These are phyloP conservation scores for Trametes villosa DNA, from an alignment of 768 basidiomycete species.

Conservation along the genomic window DNA sequence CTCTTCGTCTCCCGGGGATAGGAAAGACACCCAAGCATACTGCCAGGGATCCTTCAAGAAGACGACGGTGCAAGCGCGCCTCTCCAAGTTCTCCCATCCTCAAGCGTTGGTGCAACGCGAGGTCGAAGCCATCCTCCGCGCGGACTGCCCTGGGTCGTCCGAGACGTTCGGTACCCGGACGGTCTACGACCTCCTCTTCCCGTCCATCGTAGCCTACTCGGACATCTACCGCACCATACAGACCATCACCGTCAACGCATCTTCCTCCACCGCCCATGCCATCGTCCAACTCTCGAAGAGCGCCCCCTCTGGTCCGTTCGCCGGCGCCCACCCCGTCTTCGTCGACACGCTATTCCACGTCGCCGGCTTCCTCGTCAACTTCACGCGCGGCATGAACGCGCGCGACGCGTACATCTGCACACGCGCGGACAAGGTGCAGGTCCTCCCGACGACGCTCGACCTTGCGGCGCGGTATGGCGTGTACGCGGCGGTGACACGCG, in stretches of 20 bases:
- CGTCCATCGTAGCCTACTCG: slow-evolving; percentile 68
- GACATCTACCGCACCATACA: slow-evolving; percentile 60
- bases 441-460: slow-evolving; percentile 49
- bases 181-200: slow-evolving; percentile 68
- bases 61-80: background rate
- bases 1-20: slow-evolving; percentile 36
- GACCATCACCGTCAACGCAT: slow-evolving; percentile 53
- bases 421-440: slow-evolving; percentile 51
- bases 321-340: slow-evolving; percentile 60
- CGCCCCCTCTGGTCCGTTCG: slow-evolving; percentile 39
- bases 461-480: slow-evolving; percentile 49
- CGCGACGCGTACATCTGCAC: slow-evolving; percentile 66
- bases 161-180: slow-evolving; percentile 61
- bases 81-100: slow-evolving; percentile 37
- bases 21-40: slow-evolving; percentile 31
- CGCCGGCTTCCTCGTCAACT: slow-evolving; percentile 72
- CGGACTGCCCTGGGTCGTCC: slow-evolving; percentile 5
- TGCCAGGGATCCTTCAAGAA: slow-evolving; percentile 4
- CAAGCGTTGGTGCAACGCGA: slow-evolving; percentile 40
- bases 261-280: slow-evolving; percentile 55
- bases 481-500: slow-evolving; percentile 34
- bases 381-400: slow-evolving; percentile 45
- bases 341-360: slow-evolving; percentile 70
- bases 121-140: slow-evolving; percentile 31
- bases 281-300: slow-evolving; percentile 46